A percentile compares a stretch with the other conserved stretches of the same genome.
These are phyloP conservation scores for Halocafeteria seosinensis DNA, from an alignment of 108 stramenopile genomes.

Conservation along the genomic window DNA sequence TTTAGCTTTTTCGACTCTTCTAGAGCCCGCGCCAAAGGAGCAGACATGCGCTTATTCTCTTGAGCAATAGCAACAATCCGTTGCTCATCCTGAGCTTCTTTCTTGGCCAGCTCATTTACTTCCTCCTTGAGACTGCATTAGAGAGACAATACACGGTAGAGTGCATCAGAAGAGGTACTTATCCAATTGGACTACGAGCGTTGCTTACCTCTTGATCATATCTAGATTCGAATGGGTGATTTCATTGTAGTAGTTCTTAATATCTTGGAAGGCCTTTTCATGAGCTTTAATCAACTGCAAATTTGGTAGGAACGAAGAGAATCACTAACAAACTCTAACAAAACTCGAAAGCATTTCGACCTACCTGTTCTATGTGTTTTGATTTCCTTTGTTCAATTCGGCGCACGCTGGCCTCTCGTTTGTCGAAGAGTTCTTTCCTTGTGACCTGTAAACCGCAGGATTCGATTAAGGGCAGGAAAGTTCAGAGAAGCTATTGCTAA, in stretches of 20 bases:
- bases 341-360: no score
- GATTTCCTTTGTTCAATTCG: constrained; percentile 14
- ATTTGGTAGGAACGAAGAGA: constrained; percentile 31
- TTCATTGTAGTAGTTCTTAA: constrained; percentile 51
- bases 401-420: constrained; percentile 28
- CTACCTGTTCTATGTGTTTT: constrained; percentile 13
- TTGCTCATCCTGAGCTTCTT: constrained; percentile 40
- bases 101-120: constrained; percentile 27
- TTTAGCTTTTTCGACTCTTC: constrained; percentile 26
- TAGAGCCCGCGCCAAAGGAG: constrained; percentile 36
- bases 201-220: constrained; percentile 50
- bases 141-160: no score
- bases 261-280: constrained; percentile 45
- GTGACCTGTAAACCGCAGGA: constrained; percentile 13
- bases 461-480: no score
- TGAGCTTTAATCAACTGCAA: constrained; percentile 38
- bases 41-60: constrained; percentile 42
- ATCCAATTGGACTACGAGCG: no score
- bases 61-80: constrained; percentile 34
- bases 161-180: no score
- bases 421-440: constrained; percentile 32
- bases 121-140: constrained; percentile 44
- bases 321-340: constrained; percentile 35
- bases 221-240: constrained; percentile 55
- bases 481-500: no score